Conservation (phyloP, 495 filamentous ascomycete species). For the Xylaria acuta region DNA sequence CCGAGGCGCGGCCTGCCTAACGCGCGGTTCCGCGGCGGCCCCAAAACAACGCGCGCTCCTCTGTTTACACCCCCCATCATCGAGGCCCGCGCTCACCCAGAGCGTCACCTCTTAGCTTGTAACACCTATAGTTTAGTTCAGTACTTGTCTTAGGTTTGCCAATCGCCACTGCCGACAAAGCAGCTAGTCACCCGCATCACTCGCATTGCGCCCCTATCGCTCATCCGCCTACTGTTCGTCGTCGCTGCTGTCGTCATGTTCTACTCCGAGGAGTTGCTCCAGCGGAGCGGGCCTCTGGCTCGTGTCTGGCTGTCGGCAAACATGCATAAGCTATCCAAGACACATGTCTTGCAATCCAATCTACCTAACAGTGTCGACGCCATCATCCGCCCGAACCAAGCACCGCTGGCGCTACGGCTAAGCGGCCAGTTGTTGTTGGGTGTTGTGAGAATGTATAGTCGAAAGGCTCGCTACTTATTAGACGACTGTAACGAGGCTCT, state of each 20-base stretch:
- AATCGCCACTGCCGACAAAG: constrained; percentile 9
- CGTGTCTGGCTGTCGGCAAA: constrained; percentile 98
- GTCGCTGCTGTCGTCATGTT: constrained; percentile 76
- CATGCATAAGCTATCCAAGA: constrained; percentile 93
- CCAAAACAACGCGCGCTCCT: constrained; percentile 28
- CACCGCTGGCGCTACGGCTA: constrained; percentile 91
- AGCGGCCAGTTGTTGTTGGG: constrained; percentile 93
- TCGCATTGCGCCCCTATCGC: constrained; percentile 35
- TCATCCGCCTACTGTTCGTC: constrained; percentile 45
- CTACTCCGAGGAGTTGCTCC: constrained; percentile 94
- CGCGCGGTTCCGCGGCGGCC: constrained; percentile 24
- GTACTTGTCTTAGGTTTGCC: constrained; percentile 8
- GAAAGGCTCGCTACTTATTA: constrained; percentile 92
- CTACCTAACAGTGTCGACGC: constrained; percentile 91
- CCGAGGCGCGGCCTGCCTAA: constrained; percentile 23
- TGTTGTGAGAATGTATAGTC: constrained; percentile 95
- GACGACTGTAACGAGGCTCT: constrained; percentile 98
- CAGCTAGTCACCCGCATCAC: constrained; percentile 31
- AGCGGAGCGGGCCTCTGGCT: constrained; percentile 95
- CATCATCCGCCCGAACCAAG: constrained; percentile 92
- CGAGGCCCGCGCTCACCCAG: constrained; percentile 1
- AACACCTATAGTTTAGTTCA: constrained; percentile 4
- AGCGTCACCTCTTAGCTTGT: background rate
- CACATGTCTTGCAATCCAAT: constrained; percentile 88
- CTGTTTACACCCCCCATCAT: constrained; percentile 22